These are phyloP conservation scores for Pittosporum tobira DNA, from an alignment of 129 eudicot genomes.

Conservation along the genomic window DNA sequence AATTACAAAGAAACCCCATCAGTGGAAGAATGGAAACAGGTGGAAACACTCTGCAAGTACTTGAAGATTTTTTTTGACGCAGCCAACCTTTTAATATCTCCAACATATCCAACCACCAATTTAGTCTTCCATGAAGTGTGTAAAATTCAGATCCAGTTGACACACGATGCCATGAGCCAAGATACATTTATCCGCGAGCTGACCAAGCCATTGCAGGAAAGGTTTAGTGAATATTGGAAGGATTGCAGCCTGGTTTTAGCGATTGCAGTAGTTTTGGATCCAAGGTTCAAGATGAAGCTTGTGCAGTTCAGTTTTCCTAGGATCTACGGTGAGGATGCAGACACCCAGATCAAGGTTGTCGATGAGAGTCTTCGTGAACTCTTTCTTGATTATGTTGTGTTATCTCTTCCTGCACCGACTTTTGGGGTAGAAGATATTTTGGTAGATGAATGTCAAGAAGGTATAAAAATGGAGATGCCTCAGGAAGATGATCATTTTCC, in stretches of 20 bases:
- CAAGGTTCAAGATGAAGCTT: constrained; percentile 71
- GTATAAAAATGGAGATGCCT: constrained; percentile 20
- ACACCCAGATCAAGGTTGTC: constrained; percentile 33
- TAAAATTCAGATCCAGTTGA: constrained; percentile 47
- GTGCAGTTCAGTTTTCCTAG: constrained; percentile 47
- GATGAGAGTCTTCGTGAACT: constrained; percentile 52
- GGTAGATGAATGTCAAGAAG: too few relatives aligned
- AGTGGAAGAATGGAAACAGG: constrained; percentile 63
- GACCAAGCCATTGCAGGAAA: constrained; percentile 53
- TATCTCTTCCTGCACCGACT: constrained; percentile 53
- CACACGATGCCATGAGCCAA: constrained; percentile 34
- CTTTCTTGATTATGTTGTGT: constrained; percentile 53
- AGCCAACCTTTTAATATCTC: constrained; percentile 38
- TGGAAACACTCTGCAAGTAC: constrained; percentile 46
- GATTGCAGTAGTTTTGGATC: constrained; percentile 78
- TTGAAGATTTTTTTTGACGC: constrained; percentile 61
- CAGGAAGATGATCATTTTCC: constrained; percentile 31
- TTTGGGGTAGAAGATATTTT: constrained; percentile 40
- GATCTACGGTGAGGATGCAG: constrained; percentile 49
- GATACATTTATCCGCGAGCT: constrained; percentile 36
- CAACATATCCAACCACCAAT: constrained; percentile 46
- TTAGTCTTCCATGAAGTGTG: constrained; percentile 52
- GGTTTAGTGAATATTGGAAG: constrained; percentile 59
- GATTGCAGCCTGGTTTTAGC: constrained; percentile 53
- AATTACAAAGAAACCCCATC: constrained; percentile 34